Evolutionary conservation across 345 rosid genomes (phyloP).

Genomic region (Bruguiera gymnorhiza): DNA sequence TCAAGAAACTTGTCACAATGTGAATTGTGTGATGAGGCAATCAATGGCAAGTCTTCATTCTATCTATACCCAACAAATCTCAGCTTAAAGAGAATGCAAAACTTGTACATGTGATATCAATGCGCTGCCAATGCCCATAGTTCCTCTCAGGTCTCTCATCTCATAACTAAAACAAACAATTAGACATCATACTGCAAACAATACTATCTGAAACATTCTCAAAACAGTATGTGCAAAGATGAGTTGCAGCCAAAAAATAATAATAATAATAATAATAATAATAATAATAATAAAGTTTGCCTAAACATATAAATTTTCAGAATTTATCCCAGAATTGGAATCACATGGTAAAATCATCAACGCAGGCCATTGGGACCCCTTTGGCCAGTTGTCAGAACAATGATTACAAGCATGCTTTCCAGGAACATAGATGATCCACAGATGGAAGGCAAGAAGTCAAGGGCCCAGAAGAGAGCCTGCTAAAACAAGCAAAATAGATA

Average conservation of each 20-base stretch:
- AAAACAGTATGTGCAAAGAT: neutral
- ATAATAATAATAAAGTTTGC: neutral
- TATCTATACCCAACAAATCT: no score
- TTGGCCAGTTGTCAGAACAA: neutral
- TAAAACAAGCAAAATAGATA: neutral
- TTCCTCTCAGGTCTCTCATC: no score
- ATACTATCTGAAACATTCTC: neutral
- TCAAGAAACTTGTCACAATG: no score
- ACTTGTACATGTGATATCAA: no score
- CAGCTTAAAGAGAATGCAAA: no score
- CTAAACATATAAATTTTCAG: neutral
- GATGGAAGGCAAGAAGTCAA: neutral
- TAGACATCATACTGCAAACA: no score
- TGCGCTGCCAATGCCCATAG: no score
- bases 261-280: no score
- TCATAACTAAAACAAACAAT: no score
- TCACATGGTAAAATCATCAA: neutral
- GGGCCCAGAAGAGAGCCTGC: neutral
- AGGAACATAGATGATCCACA: neutral
- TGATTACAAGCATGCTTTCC: neutral
- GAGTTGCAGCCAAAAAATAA: neutral
- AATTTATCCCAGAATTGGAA: neutral
- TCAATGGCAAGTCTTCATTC: no score
- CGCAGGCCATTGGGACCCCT: neutral
- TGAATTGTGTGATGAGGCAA: no score